phyloP scores from a whole-genome alignment of 1,139 yeast genomes.

The Debaryomycetaceae sp. region DNA sequence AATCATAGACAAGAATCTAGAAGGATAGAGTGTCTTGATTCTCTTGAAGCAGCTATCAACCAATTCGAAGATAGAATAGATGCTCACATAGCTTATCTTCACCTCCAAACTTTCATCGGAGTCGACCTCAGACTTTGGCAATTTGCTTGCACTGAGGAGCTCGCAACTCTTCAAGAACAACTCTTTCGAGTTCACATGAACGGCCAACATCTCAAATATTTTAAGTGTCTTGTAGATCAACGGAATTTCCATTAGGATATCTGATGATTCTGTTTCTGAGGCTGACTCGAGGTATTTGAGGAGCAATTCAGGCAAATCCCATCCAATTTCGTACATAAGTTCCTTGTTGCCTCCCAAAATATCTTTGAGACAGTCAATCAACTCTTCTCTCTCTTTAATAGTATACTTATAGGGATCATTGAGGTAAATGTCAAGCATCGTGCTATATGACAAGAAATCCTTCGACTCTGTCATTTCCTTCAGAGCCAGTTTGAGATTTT shows the following conservation, averaged over 20 bases:
- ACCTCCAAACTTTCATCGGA: conserved; percentile 7
- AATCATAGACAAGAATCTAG: conserved; percentile 69
- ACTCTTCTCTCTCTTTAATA: conserved; percentile 45
- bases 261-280: conserved; percentile 14
- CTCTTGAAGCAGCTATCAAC: conserved; percentile 49
- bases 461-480: conserved; percentile 37
- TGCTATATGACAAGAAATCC: conserved; percentile 70
- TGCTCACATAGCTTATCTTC: conserved; percentile 41
- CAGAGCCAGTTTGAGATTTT: conserved; percentile 31
- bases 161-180: conserved; percentile 69
- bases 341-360: conserved; percentile 33
- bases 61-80: conserved; percentile 63
- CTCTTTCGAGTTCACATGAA: conserved; percentile 76
- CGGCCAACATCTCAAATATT: conserved; percentile 57
- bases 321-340: conserved; percentile 69
- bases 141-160: conserved; percentile 33
- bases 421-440: conserved; percentile 62
- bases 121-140: conserved; percentile 14
- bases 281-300: conserved; percentile 41
- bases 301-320: conserved; percentile 78
- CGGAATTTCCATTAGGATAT: conserved; percentile 29
- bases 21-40: conserved; percentile 67
- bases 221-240: conserved; percentile 37
- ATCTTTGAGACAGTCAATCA: conserved; percentile 39
- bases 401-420: conserved; percentile 44